phyloP scores from a whole-genome alignment of 306 rosid genomes.

The Adenanthera pavonina region DNA sequence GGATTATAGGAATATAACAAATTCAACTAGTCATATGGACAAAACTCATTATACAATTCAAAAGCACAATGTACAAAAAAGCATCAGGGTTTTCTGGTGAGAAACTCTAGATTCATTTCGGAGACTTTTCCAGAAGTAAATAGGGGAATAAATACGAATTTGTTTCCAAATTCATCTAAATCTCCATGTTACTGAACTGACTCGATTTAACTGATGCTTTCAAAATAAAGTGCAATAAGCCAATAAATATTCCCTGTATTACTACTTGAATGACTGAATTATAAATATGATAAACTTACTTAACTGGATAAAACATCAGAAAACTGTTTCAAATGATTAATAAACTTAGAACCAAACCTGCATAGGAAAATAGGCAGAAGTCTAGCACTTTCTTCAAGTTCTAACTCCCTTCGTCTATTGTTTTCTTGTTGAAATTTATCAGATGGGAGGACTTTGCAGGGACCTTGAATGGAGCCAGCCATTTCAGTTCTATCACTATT shows the following conservation, averaged over 20 bases:
- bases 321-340: not conserved
- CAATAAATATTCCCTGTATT: constrained; percentile 6
- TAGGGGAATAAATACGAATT: not conserved
- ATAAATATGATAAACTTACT: not conserved
- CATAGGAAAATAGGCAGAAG: constrained; percentile 72
- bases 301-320: not conserved
- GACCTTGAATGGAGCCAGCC: constrained; percentile 78
- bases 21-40: not conserved
- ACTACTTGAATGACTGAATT: not conserved
- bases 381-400: constrained; percentile 48
- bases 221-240: not conserved
- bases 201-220: not conserved
- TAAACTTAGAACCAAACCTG: constrained; percentile 66
- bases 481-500: constrained; percentile 66
- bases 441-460: constrained; percentile 80
- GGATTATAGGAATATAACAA: not conserved
- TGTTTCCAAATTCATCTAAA: not conserved
- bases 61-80: not conserved
- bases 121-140: not conserved
- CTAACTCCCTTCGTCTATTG: constrained; percentile 61
- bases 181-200: not conserved
- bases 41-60: not conserved
- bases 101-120: not conserved
- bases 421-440: constrained; percentile 73
- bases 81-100: not conserved